Percentiles rank a stretch among this genome's conserved stretches.
phyloP scores from a whole-genome alignment of 805 yeast genomes.

The Pichia insulana region DNA sequence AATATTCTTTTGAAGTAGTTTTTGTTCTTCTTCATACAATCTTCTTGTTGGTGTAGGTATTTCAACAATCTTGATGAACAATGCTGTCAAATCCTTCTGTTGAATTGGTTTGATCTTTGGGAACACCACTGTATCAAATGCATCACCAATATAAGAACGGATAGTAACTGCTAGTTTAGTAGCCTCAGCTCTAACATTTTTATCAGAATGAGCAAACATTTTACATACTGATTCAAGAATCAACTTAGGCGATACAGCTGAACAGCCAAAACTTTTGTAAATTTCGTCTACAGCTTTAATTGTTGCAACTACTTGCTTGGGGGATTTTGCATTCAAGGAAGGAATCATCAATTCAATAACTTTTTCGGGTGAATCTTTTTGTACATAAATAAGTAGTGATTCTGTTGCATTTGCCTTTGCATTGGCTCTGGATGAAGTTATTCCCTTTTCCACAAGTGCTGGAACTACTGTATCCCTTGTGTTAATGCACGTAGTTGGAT shows the following conservation, averaged over 20 bases:
- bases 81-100: constrained; percentile 69
- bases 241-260: constrained; percentile 47
- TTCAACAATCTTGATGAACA: constrained; percentile 44
- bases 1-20: constrained; percentile 15
- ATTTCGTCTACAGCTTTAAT: constrained; percentile 49
- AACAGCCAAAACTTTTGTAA: constrained; percentile 54
- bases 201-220: constrained; percentile 78
- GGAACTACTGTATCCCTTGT: constrained; percentile 37
- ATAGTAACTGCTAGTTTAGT: constrained; percentile 58
- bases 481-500: constrained; percentile 32
- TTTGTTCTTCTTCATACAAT: constrained; percentile 36
- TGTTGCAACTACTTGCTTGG: constrained; percentile 70
- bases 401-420: constrained; percentile 62
- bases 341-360: constrained; percentile 63
- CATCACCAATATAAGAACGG: constrained; percentile 64
- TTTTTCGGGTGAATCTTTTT: constrained; percentile 56
- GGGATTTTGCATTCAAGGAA: constrained; percentile 50
- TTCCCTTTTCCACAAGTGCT: constrained; percentile 70
- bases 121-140: constrained; percentile 50
- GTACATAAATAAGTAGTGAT: constrained; percentile 53
- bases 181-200: constrained; percentile 75
- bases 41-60: constrained; percentile 46
- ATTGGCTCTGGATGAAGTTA: constrained; percentile 64
- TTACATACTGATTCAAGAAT: constrained; percentile 52
- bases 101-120: constrained; percentile 83